Base-by-base conservation (phyloP, 768 basidiomycete genomes). In the Nidularia pulvinata region DNA sequence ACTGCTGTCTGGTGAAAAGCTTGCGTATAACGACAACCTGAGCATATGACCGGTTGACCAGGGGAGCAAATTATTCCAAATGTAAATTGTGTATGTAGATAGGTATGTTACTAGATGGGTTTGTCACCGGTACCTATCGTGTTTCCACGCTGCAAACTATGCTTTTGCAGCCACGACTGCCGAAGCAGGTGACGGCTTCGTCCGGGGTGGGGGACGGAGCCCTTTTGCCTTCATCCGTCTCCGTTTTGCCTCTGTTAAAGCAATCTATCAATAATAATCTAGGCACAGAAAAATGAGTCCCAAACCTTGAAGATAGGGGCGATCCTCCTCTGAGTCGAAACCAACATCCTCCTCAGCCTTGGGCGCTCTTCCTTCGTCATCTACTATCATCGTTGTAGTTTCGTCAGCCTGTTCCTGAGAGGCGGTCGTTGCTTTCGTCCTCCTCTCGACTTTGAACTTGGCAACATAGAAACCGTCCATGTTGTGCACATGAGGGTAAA, bases 401-500 rank as follows among this genome's bases (percentile, higher is more conserved):
- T 61, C 68, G 33, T 69, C 73, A 34, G 64, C 68, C 6, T 58
- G 58, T 46, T 68, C 68, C 37, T 61, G 55, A 7, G 56, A 52
- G 34, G 57, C 52, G 22, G 61, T 65, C 51, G 62, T 64, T 35
- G 53, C 63, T 73, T 90, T 95, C 47, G 73, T 65, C 55, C 88
- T 80, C 70, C 85, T 91, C 66, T 85, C 89, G n/a, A 98, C 88
- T 71, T 91, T 95, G 81, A 99, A 93, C 71, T 98, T 98, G 55
- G 96, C 96, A 52, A 98, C 95, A 69, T 82, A 99, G 81, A 99
- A 99, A 5, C 97, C 97, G 68, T 99, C 97, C 95, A 98, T 97
- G 72, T 99, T 99, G 74, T 98, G 95, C 61, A 97, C 95, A 70
- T 98, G 95, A 13, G 95, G 92, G 67, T 95, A 96, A 69, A 94